Base-by-base conservation (phyloP, 2,329 filamentous ascomycete species). In the Phialophora chinensis region DNA sequence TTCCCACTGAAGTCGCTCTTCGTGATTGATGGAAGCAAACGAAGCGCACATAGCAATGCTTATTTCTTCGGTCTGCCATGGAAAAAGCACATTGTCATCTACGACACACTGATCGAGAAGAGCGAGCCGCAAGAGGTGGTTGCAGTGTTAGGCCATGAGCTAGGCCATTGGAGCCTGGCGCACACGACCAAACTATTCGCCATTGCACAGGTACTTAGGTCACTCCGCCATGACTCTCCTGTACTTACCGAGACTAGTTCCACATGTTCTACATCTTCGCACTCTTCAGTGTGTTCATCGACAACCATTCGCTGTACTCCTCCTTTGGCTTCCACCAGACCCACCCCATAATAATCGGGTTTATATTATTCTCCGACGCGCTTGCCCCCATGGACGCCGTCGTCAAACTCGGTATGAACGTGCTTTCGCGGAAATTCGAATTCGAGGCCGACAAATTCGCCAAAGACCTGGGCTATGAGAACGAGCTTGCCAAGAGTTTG, bases 31-130 rank as follows among this genome's bases (percentile, higher is more conserved):
- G 92, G 92, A 58, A 93, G 90, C 82, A 94, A 94, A 83, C 87
- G 92, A 73, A 92, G 90, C 76, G 90, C 91, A 27, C 92, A 96
- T 81, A 93, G 90, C 81, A 96, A 96, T 76, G 91, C 92, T 23
- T 96, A 96, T 81, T 99, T 99, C 83, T 97, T 96, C 74, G 95
- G 95, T 67, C 87, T 99, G 63, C 95, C 95, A 50, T 99, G 94
- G 93, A 97, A 97, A 87, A 98, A 98, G 87, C 96, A 98, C 83
- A 99, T 99, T 83, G 95, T 99, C 75, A 96, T 99, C 76, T 99
- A 97, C 78, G 95, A 99, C 77, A 99, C 96, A 4, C 82, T 99
- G 70, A 93, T 99, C 69, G 94, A 97, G 80, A 97, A 98, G 87
- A 95, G 91, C 78, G 88, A 93, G 69, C 89, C 91, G 3, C 86